Conservation (phyloP, 176 grass and related monocot species). For the Triticum turgidum region DNA sequence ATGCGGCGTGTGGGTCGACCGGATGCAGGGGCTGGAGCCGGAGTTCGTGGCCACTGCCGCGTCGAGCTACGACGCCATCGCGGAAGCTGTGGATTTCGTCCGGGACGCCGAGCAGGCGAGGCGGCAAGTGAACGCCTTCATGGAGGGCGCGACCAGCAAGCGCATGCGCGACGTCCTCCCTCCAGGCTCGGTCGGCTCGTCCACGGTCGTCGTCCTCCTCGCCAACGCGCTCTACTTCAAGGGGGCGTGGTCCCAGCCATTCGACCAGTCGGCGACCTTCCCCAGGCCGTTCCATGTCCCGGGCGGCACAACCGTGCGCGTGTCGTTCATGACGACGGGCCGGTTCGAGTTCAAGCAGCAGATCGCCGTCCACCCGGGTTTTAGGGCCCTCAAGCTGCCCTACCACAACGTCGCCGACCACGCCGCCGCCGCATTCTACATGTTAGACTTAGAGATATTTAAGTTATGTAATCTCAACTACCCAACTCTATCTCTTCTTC, state of each 20-base stretch:
- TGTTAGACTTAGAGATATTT: no score
- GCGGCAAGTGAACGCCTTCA: not conserved
- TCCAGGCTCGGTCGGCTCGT: no score
- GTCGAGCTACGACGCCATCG: not conserved
- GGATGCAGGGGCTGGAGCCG: no score
- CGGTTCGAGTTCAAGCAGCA: not conserved
- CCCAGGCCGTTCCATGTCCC: no score
- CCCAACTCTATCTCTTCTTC: no score
- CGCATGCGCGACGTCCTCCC: not conserved
- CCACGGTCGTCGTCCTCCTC: no score
- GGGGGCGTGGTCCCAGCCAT: no score
- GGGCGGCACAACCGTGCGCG: no score
- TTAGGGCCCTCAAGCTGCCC: not conserved
- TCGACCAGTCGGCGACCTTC: no score
- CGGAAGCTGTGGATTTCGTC: not conserved
- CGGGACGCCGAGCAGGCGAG: not conserved
- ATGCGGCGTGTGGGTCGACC: conserved; percentile 32
- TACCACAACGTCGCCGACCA: not conserved
- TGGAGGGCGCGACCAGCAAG: not conserved
- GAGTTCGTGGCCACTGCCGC: not conserved
- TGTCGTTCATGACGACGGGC: not conserved
- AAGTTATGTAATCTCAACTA: no score
- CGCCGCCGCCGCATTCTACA: not conserved
- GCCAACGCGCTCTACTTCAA: no score
- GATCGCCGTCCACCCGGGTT: not conserved